Evolutionary conservation across 306 rosid species (phyloP).

Genomic region (Acmispon strigosus): DNA sequence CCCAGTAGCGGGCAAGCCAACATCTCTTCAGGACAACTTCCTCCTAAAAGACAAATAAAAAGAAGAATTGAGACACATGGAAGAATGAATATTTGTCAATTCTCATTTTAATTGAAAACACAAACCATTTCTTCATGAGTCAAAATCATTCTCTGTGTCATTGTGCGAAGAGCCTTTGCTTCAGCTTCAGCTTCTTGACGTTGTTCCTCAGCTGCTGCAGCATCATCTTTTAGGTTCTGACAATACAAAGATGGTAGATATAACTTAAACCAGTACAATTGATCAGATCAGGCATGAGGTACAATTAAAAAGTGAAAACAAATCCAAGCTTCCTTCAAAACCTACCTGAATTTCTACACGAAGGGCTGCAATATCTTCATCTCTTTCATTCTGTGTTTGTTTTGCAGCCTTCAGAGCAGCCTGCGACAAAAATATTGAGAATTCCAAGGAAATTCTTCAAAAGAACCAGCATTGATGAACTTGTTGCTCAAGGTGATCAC

Average conservation of each 20-base stretch:
- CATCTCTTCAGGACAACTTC: constrained; percentile 98
- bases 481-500: too few species aligned
- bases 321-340: neutral
- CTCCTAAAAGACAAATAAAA: constrained; percentile 49
- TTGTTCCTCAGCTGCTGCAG: constrained; percentile 62
- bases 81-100: constrained; percentile 7
- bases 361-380: constrained; percentile 70
- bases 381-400: constrained; percentile 70
- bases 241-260: constrained; percentile 12
- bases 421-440: constrained; percentile 41
- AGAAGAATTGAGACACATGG: constrained; percentile 9
- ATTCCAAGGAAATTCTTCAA: constrained; percentile 25
- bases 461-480: neutral
- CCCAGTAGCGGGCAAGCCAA: constrained; percentile 99
- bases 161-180: constrained; percentile 77
- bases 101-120: constrained; percentile 16
- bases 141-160: constrained; percentile 96
- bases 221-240: constrained; percentile 83
- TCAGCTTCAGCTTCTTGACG: constrained; percentile 90
- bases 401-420: constrained; percentile 93
- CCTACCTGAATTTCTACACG: constrained; percentile 79
- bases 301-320: neutral
- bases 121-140: constrained; percentile 99
- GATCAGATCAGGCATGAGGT: constrained; percentile 11
- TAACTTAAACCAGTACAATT: constrained; percentile 3